Conservation (phyloP, 2,329 filamentous ascomycete species). For the Thielaviopsis populi region DNA sequence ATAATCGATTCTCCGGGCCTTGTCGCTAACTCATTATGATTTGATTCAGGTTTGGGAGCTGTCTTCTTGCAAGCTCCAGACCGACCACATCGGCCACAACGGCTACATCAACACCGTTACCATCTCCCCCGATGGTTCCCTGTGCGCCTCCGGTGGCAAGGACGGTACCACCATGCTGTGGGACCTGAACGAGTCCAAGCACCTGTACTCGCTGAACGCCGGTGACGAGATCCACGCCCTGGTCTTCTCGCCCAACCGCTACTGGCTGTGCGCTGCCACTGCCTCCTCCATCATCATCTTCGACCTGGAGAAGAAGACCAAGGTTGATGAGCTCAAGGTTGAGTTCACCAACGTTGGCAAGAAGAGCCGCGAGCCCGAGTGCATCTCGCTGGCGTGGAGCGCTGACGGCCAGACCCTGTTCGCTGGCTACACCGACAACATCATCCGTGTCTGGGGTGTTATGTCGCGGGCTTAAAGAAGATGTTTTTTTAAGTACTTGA, state of each 20-base stretch:
- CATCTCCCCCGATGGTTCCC: constrained; percentile 97
- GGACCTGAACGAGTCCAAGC: constrained; percentile 99
- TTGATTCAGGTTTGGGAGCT: constrained; percentile 85
- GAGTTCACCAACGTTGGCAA: constrained; percentile 85
- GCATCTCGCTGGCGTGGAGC: constrained; percentile 91
- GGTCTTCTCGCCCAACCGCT: constrained; percentile 99
- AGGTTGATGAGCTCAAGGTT: constrained; percentile 99
- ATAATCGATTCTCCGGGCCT: not conserved
- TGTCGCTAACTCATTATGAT: not conserved
- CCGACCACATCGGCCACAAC: constrained; percentile 98
- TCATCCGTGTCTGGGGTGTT: constrained; percentile 94
- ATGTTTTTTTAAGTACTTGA: constrained; percentile 17
- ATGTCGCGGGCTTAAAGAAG: constrained; percentile 71
- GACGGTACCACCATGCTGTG: constrained; percentile 99
- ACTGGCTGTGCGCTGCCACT: constrained; percentile 99
- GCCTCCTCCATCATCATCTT: constrained; percentile 99
- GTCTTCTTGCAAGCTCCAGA: constrained; percentile 97
- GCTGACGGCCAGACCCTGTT: constrained; percentile 98
- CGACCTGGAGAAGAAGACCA: constrained; percentile 99
- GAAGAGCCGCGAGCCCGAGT: constrained; percentile 99
- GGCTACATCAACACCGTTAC: constrained; percentile 99
- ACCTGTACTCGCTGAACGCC: constrained; percentile 96
- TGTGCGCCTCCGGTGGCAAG: constrained; percentile 98
- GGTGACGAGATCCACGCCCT: constrained; percentile 99
- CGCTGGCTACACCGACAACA: constrained; percentile 99